Conservation (phyloP, 257 asterid species). For the Leonotis leonurus region DNA sequence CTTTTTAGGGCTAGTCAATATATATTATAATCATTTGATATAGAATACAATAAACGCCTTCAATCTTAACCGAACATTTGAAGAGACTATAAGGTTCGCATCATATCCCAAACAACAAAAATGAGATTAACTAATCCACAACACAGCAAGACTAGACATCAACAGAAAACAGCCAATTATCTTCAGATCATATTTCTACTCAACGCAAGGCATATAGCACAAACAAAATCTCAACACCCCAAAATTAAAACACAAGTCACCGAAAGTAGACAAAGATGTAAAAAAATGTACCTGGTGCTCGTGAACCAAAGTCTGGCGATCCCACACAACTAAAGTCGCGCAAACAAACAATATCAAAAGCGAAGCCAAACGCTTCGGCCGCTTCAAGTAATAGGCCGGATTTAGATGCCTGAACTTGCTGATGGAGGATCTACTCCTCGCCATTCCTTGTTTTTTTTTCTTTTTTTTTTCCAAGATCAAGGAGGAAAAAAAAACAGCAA, state of each 20-base stretch:
- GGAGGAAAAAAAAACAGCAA: neutral
- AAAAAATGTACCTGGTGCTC: constrained; percentile 68
- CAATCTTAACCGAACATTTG: too few relatives aligned
- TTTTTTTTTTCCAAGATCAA: neutral
- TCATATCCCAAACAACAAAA: neutral
- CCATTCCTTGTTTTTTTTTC: too few relatives aligned
- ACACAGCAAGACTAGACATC: neutral
- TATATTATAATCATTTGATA: neutral
- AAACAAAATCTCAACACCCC: neutral
- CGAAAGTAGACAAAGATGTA: neutral
- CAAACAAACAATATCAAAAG: constrained; percentile 58
- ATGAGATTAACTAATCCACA: neutral
- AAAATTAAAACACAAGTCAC: neutral
- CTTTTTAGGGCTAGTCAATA: neutral
- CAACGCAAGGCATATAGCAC: neutral
- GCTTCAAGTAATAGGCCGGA: constrained; percentile 87
- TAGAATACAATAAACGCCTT: neutral
- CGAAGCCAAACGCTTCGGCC: constrained; percentile 84
- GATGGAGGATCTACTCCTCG: constrained; percentile 79
- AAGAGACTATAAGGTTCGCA: neutral
- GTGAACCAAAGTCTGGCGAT: constrained; percentile 87
- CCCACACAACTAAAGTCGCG: constrained; percentile 67
- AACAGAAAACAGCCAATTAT: neutral
- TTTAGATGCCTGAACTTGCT: constrained; percentile 54
- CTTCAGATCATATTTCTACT: constrained; percentile 10